Base-by-base conservation (phyloP, 2,329 filamentous ascomycete species). In the Fusarium staphyleae region DNA sequence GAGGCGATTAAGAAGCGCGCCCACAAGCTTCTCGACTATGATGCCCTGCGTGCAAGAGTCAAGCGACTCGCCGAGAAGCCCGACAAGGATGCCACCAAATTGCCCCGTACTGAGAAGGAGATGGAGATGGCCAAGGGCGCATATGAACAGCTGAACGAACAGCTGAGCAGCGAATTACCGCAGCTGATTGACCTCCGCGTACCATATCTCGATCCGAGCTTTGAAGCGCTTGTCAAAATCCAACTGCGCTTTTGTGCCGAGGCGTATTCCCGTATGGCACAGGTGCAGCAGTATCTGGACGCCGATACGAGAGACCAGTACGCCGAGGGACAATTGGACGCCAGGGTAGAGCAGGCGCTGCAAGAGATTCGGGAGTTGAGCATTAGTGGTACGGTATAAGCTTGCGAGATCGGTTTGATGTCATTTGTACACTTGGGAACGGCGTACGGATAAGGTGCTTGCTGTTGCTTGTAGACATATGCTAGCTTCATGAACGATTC, bases 1-100 rank as follows among this genome's bases (percentile, higher is more conserved):
- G 92, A 97, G 78, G 97, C 93, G 76, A 97, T 99, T 77, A 99
- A 98, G 79, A 99, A 99, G 80, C 91, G 96, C 69, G 90, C 96
- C 69, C 90, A 99, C 83, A 99, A 99, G 77, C 88, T 98, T 51
- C 90, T 98, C 65, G 96, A 99, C 77, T 99, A 99, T 79, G 95
- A 99, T 74, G 87, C 93, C 14, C 87, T 98, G 76, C 90, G 95
- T 59, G 91, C 92, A 63, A 96, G 95, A 74, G 95, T 99, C 69
- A 97, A 97, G 83, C 93, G 92, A 74, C 86, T 99, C 32, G 91
- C 91, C 46, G 96, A 99, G 76, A 98, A 99, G 80, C 95, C 95
- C 39, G 95, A 99, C 81, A 99, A 99, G 81, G 95, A 99, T 72
- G 91, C 92, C 12, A 93, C 91, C 45, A 99, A 98, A 79, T 86